Evolutionary conservation across 345 rosid genomes (phyloP).

Genomic region (Combretum micranthum): DNA sequence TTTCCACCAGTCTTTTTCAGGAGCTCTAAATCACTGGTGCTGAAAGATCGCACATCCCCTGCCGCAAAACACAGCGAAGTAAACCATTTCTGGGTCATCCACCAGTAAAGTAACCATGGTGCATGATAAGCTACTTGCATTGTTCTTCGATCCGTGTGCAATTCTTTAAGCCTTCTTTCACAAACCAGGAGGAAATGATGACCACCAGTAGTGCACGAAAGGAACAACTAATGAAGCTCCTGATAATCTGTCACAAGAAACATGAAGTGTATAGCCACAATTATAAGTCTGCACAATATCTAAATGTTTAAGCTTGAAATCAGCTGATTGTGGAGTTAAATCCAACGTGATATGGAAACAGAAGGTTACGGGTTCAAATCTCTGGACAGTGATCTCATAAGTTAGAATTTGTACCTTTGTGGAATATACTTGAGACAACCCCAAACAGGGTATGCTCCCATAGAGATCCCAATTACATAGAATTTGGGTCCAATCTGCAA

Average conservation of each 20-base stretch:
- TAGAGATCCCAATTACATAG: slow-evolving; percentile 69
- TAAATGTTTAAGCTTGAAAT: neutral
- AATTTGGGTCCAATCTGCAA: slow-evolving; percentile 66
- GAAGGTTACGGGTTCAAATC: no score
- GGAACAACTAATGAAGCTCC: slow-evolving; percentile 74
- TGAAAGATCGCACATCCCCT: slow-evolving; percentile 30
- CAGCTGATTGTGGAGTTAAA: neutral
- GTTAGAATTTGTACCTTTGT: slow-evolving; percentile 41
- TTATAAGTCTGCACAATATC: neutral
- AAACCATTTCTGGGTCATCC: slow-evolving; percentile 85
- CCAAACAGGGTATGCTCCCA: slow-evolving; percentile 68
- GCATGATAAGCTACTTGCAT: slow-evolving; percentile 53
- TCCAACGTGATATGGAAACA: no score
- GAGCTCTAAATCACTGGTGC: slow-evolving; percentile 40
- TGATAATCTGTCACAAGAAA: slow-evolving; percentile 37
- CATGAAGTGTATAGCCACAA: neutral
- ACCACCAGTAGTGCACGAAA: slow-evolving; percentile 90
- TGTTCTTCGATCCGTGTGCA: slow-evolving; percentile 50
- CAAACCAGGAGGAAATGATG: slow-evolving; percentile 45
- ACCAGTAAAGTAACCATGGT: slow-evolving; percentile 83
- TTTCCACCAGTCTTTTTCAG: slow-evolving; percentile 25
- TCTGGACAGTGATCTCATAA: neutral
- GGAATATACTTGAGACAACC: slow-evolving; percentile 81
- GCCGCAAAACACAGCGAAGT: slow-evolving; percentile 41
- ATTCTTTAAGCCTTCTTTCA: slow-evolving; percentile 26